These are phyloP conservation scores for Prunus mume DNA, from an alignment of 306 rosid species.

Conservation along the genomic window DNA sequence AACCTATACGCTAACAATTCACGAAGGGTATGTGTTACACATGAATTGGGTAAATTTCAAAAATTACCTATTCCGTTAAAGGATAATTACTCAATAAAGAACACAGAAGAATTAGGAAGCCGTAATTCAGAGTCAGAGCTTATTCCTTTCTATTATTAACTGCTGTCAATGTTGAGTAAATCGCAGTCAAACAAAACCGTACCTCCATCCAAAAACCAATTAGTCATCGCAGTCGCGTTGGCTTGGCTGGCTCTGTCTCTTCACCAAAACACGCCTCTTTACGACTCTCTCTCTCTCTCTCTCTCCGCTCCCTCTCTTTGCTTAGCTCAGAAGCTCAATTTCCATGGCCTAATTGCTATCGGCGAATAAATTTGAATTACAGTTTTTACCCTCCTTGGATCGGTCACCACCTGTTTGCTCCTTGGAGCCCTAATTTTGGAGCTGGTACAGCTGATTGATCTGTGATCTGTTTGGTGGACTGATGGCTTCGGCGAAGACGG, in stretches of 20 bases:
- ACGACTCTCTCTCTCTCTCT: background rate
- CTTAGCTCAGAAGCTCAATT: slow-evolving; percentile 14
- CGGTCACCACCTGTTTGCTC: background rate
- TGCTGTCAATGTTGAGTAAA: background rate
- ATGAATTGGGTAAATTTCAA: too few relatives aligned
- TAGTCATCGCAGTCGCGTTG: background rate
- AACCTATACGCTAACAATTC: too few relatives aligned
- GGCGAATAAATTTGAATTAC: background rate
- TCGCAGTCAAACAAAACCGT: slow-evolving; percentile 17
- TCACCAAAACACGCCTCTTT: background rate
- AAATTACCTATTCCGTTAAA: too few relatives aligned
- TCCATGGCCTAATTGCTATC: background rate
- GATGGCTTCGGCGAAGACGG: slow-evolving; percentile 76
- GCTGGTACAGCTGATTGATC: slow-evolving; percentile 5
- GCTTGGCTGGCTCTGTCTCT: background rate
- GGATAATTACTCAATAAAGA: too few relatives aligned
- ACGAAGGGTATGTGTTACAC: too few relatives aligned
- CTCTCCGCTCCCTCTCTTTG: background rate
- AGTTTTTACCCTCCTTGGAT: background rate
- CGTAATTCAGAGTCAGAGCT: background rate
- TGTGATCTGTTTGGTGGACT: slow-evolving; percentile 16
- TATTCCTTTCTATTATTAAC: background rate
- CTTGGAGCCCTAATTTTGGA: background rate
- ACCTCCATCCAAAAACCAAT: background rate
- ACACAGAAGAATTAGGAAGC: background rate